Percentiles rank a stretch among this genome's conserved stretches.
Conservation (phyloP, 805 yeast genomes). For the Nakazawaea molendinolei region DNA sequence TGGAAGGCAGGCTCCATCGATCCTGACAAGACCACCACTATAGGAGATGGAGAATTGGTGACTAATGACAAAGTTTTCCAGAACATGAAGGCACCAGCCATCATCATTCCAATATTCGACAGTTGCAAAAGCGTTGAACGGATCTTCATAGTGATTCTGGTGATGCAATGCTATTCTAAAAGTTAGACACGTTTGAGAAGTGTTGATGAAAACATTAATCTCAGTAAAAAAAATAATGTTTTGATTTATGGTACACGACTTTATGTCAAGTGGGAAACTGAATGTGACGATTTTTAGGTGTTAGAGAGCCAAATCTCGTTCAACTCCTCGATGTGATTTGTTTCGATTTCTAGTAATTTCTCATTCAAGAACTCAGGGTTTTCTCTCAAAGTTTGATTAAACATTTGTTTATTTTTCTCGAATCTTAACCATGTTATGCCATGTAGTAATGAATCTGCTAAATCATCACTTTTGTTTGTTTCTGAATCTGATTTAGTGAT, state of each 20-base stretch:
- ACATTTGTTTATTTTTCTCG: slow-evolving; percentile 24
- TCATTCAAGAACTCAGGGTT: slow-evolving; percentile 8
- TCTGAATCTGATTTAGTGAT: slow-evolving; percentile 4
- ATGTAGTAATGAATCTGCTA: slow-evolving; percentile 60
- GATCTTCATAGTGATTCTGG: too few relatives aligned
- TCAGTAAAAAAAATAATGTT: too few relatives aligned
- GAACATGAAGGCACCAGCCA: slow-evolving; percentile 84
- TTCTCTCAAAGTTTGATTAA: slow-evolving; percentile 9
- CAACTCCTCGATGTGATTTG: slow-evolving; percentile 3
- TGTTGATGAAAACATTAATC: too few relatives aligned
- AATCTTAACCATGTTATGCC: slow-evolving; percentile 45
- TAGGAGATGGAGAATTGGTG: slow-evolving; percentile 83
- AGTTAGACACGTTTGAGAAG: too few relatives aligned
- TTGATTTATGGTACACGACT: neutral
- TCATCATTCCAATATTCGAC: slow-evolving; percentile 68
- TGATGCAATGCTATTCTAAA: too few relatives aligned
- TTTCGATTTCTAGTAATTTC: slow-evolving; percentile 5
- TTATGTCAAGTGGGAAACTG: neutral
- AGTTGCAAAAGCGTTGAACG: slow-evolving; percentile 58
- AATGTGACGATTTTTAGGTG: too few relatives aligned
- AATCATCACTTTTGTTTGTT: slow-evolving; percentile 49
- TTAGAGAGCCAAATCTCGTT: neutral
- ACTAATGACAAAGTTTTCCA: slow-evolving; percentile 80
- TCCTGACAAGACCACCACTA: slow-evolving; percentile 94
- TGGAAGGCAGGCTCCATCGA: slow-evolving; percentile 99